Base-by-base conservation (phyloP, 306 rosid genomes). In the Amphicarpaea edgeworthii region DNA sequence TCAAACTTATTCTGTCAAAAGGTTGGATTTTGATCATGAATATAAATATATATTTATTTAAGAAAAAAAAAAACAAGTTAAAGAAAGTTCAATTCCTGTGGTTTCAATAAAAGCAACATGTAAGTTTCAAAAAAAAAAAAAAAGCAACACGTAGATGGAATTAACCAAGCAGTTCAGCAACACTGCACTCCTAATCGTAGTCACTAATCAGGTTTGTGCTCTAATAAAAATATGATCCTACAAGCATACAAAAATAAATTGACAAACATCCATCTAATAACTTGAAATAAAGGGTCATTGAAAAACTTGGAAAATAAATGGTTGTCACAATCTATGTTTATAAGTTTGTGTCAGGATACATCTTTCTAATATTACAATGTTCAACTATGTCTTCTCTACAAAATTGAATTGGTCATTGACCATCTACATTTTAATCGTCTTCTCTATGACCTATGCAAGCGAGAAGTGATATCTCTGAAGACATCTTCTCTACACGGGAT, bases 271-370 rank as follows among this genome's bases (percentile, higher is more conserved):
- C 55, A 66, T 15, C 34, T 14, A 67, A 21, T 7, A 43, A 68
- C 68, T 62, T 76, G 81, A 53, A 84, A 82, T 42, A 76, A 43
- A 50, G 80, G 72, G 19, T 82, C 63, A 15, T 59, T 23, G 6
- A 5, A 70, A 70, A 42, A 50, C 3, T 84, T 16, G 16, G 17
- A 16, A 76, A 38, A 69, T 7, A 53, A 51, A 64, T n/a, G 9
- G 21, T 67, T 45, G 40, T 2, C 12, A 7, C 43, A 23, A 28
- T 28, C 4, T 28, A 28, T 28, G 16, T 21, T 10, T 11, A 21
- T 12, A 21, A 55, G 16, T 55, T 21, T 55, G 20, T 20, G 8
- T 6, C 32, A 14, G 49, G 7, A 11, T 12, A 5, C 38, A 55
- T 55, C 38, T 43, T 66, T 42, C 38, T 21, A 66, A 21, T 21